Conservation (phyloP, 805 yeast species). For the Suhomyces tanzawaensis region DNA sequence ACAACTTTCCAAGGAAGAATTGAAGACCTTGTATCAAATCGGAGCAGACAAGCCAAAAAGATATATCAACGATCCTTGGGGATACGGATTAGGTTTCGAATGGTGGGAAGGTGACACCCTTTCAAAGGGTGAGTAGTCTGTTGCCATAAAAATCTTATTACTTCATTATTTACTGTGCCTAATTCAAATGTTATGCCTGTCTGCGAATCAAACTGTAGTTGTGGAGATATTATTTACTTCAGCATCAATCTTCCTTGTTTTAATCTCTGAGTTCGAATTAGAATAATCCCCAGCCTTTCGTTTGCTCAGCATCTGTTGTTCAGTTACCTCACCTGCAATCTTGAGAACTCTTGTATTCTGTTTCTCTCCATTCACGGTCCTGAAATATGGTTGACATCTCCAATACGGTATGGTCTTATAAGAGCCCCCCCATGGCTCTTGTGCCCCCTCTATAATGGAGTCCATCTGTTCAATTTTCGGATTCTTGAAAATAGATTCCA, state of each 20-base stretch:
- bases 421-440: slow-evolving; percentile 72
- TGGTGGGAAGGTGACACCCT: slow-evolving; percentile 35
- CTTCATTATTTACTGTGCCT: too few species aligned
- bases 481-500: slow-evolving; percentile 51
- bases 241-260: too few species aligned
- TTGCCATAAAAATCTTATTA: too few species aligned
- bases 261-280: too few species aligned
- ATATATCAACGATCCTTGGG: slow-evolving; percentile 35
- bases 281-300: too few species aligned
- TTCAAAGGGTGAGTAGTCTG: too few species aligned
- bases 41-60: slow-evolving; percentile 31
- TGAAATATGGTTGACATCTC: slow-evolving; percentile 94
- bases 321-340: slow-evolving; percentile 32
- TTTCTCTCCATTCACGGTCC: slow-evolving; percentile 77
- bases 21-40: slow-evolving; percentile 27
- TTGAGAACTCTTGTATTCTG: slow-evolving; percentile 37
- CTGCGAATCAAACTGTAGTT: too few species aligned
- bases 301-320: neutral
- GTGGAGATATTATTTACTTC: too few species aligned
- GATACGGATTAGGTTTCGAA: slow-evolving; percentile 34
- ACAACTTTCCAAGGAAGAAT: slow-evolving; percentile 35
- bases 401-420: slow-evolving; percentile 87
- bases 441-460: slow-evolving; percentile 49
- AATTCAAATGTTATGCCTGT: too few species aligned
- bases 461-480: slow-evolving; percentile 58